Evolutionary conservation across 495 filamentous ascomycete genomes (phyloP), one percentile per base, ranked within the genome.

Genomic region (Talaromyces trachyspermus): DNA sequence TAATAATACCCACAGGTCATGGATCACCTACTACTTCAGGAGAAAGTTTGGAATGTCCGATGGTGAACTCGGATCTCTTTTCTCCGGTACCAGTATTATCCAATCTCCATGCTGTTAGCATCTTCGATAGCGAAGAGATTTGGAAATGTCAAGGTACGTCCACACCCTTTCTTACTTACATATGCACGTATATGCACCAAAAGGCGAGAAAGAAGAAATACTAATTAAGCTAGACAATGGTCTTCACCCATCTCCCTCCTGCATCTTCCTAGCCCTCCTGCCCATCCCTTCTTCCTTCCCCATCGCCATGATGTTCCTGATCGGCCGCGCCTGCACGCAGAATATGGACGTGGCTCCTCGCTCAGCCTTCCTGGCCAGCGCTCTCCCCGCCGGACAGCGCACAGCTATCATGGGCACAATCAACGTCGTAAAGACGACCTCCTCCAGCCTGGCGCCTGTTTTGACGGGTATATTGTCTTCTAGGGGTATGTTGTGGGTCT

Each of bases 301-400:
- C 20, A 49, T 85, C 17, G 69, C 81, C 2, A 69, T 84, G 36
- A 72, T 68, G 2, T 78, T 90, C 35, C 67, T 90, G 11, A 64
- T 88, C 23, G 65, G 91, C n/a, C 77, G 88, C 9, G 75, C 84
- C 0, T 79, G 78, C 30, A 70, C 81, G 8, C 80, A 84, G 54
- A 84, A 72, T 53, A 92, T 92, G 87, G 88, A 95, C 54, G 79
- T 85, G 49, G 86, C 85, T 0, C 88, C 89, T 0, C 77, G 87
- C 2, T 77, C 83, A 0, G 87, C 89, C 0, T 92, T 94, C 62
- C 71, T 92, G 8, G 81, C 87, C 0, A 79, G 81, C 0, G 79
- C 83, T 0, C 73, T 91, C 11, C 75, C 81, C 27, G 75, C 83
- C 0, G 74, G 77, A 48, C 87, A 91, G 61, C 76, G 88, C 12